Evolutionary conservation across 75 land plant genomes (phyloP), one percentile per base, ranked within the genome.

Genomic region (Cunninghamia lanceolata): DNA sequence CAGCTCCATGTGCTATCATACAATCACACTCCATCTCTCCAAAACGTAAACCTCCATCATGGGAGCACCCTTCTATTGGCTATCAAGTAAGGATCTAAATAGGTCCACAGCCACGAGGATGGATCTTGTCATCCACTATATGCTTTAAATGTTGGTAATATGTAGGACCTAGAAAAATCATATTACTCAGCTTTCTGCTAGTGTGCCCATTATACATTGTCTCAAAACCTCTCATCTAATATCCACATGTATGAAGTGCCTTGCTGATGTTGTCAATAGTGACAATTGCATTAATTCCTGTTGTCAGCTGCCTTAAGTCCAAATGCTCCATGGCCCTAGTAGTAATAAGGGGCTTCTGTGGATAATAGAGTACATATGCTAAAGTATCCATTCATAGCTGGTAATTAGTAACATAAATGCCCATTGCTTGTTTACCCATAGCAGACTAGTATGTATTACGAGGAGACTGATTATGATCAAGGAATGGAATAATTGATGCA

Each of bases 361-460:
- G 99, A 86, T 98, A 98, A 77, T 98, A 98, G 11, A 98, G 91
- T 19, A 98, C 99, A 90, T 98, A 98, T 39, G 99, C 99, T 86
- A 98, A 87, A 4, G 99, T 98, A 86, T 98, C 99, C 99, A 98
- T 98, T 76, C 98, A 91, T 32, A 96, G 91, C 79, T 98, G 99
- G 90, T 96, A 98, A 89, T 98, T 98, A 14, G 99, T 98, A 52
- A 98, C 99, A 86, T 98, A 98, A 3, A 98, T 98, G 45, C 99
- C 99, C 99, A 98, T 96, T 15, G 99, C 98, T 86, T 98, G 99
- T 88, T 98, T 98, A 10, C 99, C 99, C 99, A 98, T 98, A 83
- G 98, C 98, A 40, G 99, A 98, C 83, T 97, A 98, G 83, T 96
- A 96, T 14, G 99, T 97, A 77, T 97, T 97, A 91, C 98, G 95